Percentiles rank a stretch among this genome's conserved stretches.
Evolutionary conservation across 345 rosid genomes (phyloP).

Genomic region (Gossypium anomalum): DNA sequence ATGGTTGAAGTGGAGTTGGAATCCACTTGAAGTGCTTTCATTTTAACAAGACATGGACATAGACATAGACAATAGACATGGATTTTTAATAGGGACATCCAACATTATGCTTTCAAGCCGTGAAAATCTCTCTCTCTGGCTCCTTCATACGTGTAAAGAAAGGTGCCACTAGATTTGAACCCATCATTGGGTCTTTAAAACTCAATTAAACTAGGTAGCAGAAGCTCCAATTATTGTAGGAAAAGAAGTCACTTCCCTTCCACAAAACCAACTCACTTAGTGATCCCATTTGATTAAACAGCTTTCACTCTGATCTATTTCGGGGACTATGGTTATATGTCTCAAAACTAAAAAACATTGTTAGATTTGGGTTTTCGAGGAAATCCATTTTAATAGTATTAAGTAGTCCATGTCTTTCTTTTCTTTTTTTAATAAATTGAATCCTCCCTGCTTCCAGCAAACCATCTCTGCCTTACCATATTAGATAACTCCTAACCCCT

Average conservation of each 20-base stretch:
- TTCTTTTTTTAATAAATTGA: not conserved
- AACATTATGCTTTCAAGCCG: constrained; percentile 51
- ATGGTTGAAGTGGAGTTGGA: constrained; percentile 91
- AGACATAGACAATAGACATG: not conserved
- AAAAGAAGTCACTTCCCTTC: constrained; percentile 27
- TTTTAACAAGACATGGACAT: constrained; percentile 41
- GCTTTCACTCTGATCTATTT: constrained; percentile 16
- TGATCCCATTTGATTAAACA: constrained; percentile 9
- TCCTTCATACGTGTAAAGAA: constrained; percentile 61
- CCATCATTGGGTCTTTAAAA: constrained; percentile 55
- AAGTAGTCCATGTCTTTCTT: not conserved
- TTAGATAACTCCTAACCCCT: not conserved
- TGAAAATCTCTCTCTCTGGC: constrained; percentile 21
- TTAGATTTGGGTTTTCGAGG: constrained; percentile 25
- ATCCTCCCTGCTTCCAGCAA: constrained; percentile 19
- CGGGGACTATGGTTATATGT: not conserved
- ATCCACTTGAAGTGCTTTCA: constrained; percentile 69
- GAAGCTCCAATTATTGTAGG: constrained; percentile 48
- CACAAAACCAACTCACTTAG: constrained; percentile 21
- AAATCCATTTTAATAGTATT: not conserved
- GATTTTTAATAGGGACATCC: constrained; percentile 38
- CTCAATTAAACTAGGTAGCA: constrained; percentile 21
- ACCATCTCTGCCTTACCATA: constrained; percentile 4
- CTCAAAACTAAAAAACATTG: not conserved
- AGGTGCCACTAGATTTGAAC: constrained; percentile 40